A percentile compares a stretch with the other conserved stretches of the same genome.
Conservation (phyloP, 2,329 filamentous ascomycete genomes). For the Phyllosticta ampelicida region DNA sequence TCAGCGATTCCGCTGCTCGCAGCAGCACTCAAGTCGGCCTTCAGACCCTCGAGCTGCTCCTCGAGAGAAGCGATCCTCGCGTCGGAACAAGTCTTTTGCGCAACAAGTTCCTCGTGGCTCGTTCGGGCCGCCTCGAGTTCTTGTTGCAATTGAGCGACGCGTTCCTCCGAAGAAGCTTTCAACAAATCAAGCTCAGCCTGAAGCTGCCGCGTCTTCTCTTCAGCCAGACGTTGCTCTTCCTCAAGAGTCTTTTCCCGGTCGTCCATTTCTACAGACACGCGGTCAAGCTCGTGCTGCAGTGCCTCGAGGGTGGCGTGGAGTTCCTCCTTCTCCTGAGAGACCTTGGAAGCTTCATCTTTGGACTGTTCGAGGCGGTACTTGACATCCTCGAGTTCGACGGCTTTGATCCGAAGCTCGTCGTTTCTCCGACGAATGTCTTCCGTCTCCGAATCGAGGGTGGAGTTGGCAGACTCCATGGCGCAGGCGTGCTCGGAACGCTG, state of each 20-base stretch:
- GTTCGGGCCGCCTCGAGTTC: constrained; percentile 4
- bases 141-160: not conserved
- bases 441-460: constrained; percentile 3
- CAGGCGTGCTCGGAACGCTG: not conserved
- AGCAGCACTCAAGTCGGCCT: not conserved
- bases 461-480: constrained; percentile 1
- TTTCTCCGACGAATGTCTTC: constrained; percentile 6
- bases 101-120: constrained; percentile 2
- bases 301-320: constrained; percentile 4
- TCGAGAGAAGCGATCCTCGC: constrained; percentile 4
- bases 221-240: constrained; percentile 7
- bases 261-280: constrained; percentile 4
- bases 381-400: constrained; percentile 10
- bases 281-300: constrained; percentile 7
- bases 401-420: constrained; percentile 9
- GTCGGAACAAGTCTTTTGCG: constrained; percentile 1
- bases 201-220: constrained; percentile 4
- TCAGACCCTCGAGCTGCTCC: constrained; percentile 2
- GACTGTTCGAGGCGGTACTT: constrained; percentile 6
- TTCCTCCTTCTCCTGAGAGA: constrained; percentile 7
- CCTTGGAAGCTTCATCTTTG: constrained; percentile 5
- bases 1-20: not conserved
- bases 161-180: constrained; percentile 1
- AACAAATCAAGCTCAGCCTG: constrained; percentile 3
- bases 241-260: constrained; percentile 5